Percentiles rank a stretch among this genome's conserved stretches.
phyloP scores from a whole-genome alignment of 768 basidiomycete genomes.

The Hygrocybe punicea region DNA sequence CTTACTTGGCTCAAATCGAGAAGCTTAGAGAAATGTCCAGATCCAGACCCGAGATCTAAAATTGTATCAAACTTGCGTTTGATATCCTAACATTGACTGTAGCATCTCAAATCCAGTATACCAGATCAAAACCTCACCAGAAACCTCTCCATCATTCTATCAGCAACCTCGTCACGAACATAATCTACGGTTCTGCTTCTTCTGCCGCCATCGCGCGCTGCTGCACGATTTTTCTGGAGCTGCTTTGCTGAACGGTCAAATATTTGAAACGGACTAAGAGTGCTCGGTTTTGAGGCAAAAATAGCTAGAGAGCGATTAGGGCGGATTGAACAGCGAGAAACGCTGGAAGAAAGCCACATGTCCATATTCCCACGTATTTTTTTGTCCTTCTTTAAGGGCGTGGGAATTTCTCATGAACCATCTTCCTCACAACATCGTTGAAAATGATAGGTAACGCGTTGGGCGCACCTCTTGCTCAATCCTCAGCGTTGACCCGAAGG shows the following conservation, averaged over 20 bases:
- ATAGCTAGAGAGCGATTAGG: conserved; percentile 46
- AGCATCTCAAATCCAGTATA: conserved; percentile 3
- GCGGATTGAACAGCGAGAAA: neutral
- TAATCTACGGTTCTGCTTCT: conserved; percentile 85
- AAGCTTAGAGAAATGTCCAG: conserved; percentile 88
- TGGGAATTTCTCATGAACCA: too few relatives aligned
- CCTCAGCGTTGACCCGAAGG: neutral
- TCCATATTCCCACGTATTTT: neutral
- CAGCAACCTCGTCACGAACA: conserved; percentile 85
- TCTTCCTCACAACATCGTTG: too few relatives aligned
- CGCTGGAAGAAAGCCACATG: neutral
- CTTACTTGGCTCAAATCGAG: conserved; percentile 63
- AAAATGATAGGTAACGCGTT: too few relatives aligned
- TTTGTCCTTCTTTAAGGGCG: too few relatives aligned
- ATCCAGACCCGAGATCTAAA: conserved; percentile 84
- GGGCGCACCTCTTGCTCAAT: neutral
- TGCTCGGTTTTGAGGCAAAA: conserved; percentile 44
- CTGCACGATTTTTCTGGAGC: conserved; percentile 75
- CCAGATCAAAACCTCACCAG: conserved; percentile 46
- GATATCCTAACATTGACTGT: conserved; percentile 66
- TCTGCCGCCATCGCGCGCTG: conserved; percentile 49
- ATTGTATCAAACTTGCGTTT: conserved; percentile 76
- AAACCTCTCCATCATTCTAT: conserved; percentile 86
- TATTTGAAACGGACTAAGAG: conserved; percentile 69
- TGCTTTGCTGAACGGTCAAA: conserved; percentile 83